Evolutionary conservation across 2,329 filamentous ascomycete genomes (phyloP).

Genomic region (Lachnellula hyalina): DNA sequence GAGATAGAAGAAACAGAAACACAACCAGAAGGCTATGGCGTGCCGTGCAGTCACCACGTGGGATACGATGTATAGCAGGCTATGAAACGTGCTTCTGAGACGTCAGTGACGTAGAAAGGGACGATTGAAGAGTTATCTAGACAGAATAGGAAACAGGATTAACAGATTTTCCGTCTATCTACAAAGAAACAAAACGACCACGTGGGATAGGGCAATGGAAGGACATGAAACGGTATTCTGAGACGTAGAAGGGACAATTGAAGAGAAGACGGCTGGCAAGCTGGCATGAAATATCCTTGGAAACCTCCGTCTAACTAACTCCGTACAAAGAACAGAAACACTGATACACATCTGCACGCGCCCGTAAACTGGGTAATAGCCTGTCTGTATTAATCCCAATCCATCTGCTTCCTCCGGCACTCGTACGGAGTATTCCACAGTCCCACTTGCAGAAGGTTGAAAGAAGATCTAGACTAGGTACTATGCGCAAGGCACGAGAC

Average conservation of each 20-base stretch:
- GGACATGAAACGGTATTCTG: background rate
- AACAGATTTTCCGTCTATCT: background rate
- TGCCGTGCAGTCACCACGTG: too few relatives aligned
- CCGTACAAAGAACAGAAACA: background rate
- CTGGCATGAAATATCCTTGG: too few relatives aligned
- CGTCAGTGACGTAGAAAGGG: background rate
- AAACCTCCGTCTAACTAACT: background rate
- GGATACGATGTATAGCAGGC: too few relatives aligned
- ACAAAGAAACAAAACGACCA: background rate
- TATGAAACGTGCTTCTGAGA: background rate
- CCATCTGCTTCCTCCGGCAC: background rate
- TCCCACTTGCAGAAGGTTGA: background rate
- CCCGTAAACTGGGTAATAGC: background rate
- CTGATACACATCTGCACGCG: background rate
- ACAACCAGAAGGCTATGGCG: too few relatives aligned
- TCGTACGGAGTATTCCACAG: background rate
- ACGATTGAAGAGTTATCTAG: background rate
- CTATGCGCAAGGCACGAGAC: background rate
- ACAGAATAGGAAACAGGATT: background rate
- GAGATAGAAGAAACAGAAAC: too few relatives aligned
- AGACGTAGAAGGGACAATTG: background rate
- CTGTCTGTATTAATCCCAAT: background rate
- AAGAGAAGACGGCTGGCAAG: background rate
- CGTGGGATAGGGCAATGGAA: background rate
- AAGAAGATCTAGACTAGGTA: background rate